Conservation (phyloP, 1,139 yeast species). For the Sugiyamaella castrensis region DNA sequence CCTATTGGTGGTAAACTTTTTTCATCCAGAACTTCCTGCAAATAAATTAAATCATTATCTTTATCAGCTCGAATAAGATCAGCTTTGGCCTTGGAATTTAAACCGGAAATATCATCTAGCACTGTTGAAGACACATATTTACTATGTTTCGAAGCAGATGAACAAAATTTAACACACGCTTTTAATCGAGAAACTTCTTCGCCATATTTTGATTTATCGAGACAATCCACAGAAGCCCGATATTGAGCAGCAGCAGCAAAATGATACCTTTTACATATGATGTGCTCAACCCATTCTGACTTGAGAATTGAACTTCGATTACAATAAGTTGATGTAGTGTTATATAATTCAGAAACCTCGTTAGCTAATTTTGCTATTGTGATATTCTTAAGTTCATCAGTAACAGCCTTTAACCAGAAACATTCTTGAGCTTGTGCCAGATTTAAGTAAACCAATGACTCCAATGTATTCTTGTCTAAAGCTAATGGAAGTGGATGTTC, state of each 20-base stretch:
- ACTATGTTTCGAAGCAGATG: constrained; percentile 37
- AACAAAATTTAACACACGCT: constrained; percentile 35
- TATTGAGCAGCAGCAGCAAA: constrained; percentile 69
- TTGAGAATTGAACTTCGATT: constrained; percentile 51
- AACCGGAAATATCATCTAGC: constrained; percentile 48
- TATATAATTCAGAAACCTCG: constrained; percentile 60
- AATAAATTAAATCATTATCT: constrained; percentile 78
- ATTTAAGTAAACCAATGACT: constrained; percentile 48
- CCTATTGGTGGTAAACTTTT: constrained; percentile 44
- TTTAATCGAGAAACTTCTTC: constrained; percentile 61
- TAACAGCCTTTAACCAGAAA: constrained; percentile 72
- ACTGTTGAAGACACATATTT: constrained; percentile 47
- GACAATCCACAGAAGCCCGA: constrained; percentile 52
- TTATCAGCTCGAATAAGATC: constrained; percentile 58
- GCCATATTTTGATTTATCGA: constrained; percentile 58
- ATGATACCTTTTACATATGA: constrained; percentile 56
- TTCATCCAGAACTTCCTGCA: constrained; percentile 57
- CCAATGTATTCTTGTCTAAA: constrained; percentile 44
- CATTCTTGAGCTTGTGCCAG: constrained; percentile 87
- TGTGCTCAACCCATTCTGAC: constrained; percentile 63
- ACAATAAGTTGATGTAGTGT: constrained; percentile 46
- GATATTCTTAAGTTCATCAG: constrained; percentile 58
- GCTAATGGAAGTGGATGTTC: constrained; percentile 42
- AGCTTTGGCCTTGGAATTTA: constrained; percentile 45
- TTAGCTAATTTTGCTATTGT: constrained; percentile 61